These are phyloP conservation scores for Mycena metata DNA, from an alignment of 768 basidiomycete species.

Conservation along the genomic window DNA sequence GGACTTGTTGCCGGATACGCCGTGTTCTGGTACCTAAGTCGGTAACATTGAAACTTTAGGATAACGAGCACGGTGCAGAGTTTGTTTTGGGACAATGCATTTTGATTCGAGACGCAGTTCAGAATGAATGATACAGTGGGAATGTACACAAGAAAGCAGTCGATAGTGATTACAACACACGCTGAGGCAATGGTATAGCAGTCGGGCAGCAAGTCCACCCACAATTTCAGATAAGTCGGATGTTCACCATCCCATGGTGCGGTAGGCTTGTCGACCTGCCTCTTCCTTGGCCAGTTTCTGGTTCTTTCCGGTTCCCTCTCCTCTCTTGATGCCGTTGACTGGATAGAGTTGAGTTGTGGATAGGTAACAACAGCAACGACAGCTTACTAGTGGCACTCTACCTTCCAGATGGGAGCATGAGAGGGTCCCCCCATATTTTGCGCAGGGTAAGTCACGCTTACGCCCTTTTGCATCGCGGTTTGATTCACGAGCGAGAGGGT, in stretches of 20 bases:
- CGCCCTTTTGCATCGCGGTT: slow-evolving; percentile 40
- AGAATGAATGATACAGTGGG: slow-evolving; percentile 1
- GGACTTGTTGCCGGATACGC: slow-evolving; percentile 75
- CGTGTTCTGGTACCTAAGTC: slow-evolving; percentile 67
- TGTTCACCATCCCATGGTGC: slow-evolving; percentile 63
- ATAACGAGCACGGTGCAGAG: neutral
- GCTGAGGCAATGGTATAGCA: neutral
- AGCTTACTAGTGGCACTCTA: slow-evolving; percentile 65
- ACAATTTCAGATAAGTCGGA: neutral
- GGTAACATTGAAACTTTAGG: slow-evolving; percentile 12
- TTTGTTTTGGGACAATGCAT: slow-evolving; percentile 13
- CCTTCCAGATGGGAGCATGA: slow-evolving; percentile 71
- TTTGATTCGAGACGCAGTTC: neutral
- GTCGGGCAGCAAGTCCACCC: neutral
- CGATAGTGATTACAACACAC: no score
- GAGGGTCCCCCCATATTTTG: slow-evolving; percentile 60
- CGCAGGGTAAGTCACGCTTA: slow-evolving; percentile 61
- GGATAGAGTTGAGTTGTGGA: neutral
- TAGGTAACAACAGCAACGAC: neutral
- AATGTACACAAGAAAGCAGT: no score
- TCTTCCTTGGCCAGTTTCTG: slow-evolving; percentile 79
- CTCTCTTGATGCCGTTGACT: slow-evolving; percentile 68
- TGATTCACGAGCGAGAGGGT: slow-evolving; percentile 50
- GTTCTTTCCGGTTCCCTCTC: slow-evolving; percentile 66
- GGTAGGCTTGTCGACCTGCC: slow-evolving; percentile 72